Percentiles rank a stretch among this genome's conserved stretches.
These are phyloP conservation scores for Diaporthe helianthi DNA, from an alignment of 2,329 filamentous ascomycete species.

Conservation along the genomic window DNA sequence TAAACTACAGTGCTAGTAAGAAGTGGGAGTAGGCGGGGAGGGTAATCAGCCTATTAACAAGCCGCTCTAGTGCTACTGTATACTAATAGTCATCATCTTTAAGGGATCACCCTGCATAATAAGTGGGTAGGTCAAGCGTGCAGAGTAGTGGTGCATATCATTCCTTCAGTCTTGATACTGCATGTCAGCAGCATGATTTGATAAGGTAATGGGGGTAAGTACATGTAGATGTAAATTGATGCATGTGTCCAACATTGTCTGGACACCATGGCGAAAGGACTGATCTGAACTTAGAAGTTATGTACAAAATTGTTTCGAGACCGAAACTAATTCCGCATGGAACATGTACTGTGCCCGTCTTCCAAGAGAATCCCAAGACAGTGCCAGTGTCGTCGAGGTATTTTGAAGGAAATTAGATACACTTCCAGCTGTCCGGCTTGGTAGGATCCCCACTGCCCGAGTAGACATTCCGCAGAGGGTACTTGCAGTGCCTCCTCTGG, in stretches of 20 bases:
- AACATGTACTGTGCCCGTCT: background rate
- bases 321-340: too few relatives aligned
- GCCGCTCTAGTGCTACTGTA: background rate
- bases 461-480: conserved; percentile 45
- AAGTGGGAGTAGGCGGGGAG: background rate
- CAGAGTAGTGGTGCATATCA: background rate
- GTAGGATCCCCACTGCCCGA: conserved; percentile 40
- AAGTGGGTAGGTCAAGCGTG: background rate
- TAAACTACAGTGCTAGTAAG: too few relatives aligned
- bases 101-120: background rate
- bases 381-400: too few relatives aligned
- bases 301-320: background rate
- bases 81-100: background rate
- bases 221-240: background rate
- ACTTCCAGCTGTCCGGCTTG: conserved; percentile 42
- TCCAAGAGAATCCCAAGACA: too few relatives aligned
- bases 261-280: background rate
- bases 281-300: background rate
- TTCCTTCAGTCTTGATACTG: background rate
- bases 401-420: conserved; percentile 31
- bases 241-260: background rate
- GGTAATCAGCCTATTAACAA: background rate
- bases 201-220: too few relatives aligned
- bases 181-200: background rate
- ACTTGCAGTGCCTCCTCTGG: conserved; percentile 46